Base-by-base conservation (phyloP, 2,329 filamentous ascomycete genomes). In the Dothideomycetes sp. region DNA sequence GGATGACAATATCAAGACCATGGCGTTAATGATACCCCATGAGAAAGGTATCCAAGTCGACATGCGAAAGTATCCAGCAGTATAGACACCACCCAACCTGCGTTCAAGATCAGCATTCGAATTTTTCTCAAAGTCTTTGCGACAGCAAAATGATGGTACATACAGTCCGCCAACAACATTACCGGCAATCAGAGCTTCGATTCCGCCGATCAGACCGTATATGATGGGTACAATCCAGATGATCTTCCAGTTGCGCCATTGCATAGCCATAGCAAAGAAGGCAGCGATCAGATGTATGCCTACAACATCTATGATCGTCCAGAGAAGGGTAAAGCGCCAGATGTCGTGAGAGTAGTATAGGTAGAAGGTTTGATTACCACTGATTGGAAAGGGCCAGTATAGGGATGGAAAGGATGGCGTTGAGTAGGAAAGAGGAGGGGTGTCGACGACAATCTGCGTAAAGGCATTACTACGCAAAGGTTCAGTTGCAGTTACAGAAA, bases 11-110 rank as follows among this genome's bases (percentile, higher is more conserved):
- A 94, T 78, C 32, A 95, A 67, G 20, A 93, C 73, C 33, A 94
- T 61, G 8, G 89, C 79, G 58, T 86, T 94, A 59, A 89, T 82
- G 55, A 84, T 73, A 1, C 78, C 84, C 88, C 88, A 94, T 16
- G 88, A 74, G 54, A 91, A 82, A 0, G 88, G 88, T 37, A 94
- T 84, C 87, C 87, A 94, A 0, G 88, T 94, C 32, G 86, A 89
- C 86, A 94, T 91, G 53, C 79, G 72, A 58, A 89, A 94, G 61
- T 82, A 85, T 30, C 86, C 88, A 2, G 82, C 75, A 51, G 78
- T 75, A 57, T 94, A 94, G 24, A 89, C 76, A 7, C 81, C 84
- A 10, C 84, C 85, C 15, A 93, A 66, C 34, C 84, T 88, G 32
- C 16, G 12, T 18, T 32, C 15, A 40, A 23, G 6, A 22, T 41